These are phyloP conservation scores for Aspergillus brunneoviolaceus DNA, from an alignment of 2,329 filamentous ascomycete genomes.

Conservation along the genomic window DNA sequence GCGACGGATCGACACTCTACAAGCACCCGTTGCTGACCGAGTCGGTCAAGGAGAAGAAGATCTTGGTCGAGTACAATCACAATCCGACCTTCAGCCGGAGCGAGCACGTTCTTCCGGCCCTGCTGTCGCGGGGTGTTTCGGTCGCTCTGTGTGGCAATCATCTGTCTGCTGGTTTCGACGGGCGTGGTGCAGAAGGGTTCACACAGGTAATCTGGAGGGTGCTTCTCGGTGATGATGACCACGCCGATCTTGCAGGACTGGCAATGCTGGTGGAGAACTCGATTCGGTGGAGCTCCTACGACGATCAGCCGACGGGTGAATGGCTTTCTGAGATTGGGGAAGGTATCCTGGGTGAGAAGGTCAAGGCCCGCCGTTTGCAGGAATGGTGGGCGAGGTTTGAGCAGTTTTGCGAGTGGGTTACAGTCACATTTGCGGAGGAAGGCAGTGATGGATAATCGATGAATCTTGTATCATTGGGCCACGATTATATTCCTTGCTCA, in stretches of 20 bases:
- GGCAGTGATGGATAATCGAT: neutral
- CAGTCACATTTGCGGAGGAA: slow-evolving; percentile 66
- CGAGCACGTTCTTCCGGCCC: slow-evolving; percentile 75
- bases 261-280: slow-evolving; percentile 90
- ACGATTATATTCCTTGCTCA: too few species aligned
- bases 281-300: slow-evolving; percentile 83
- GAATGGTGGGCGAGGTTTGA: slow-evolving; percentile 85
- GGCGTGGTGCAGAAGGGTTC: slow-evolving; percentile 77
- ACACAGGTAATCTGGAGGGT: slow-evolving; percentile 95
- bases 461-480: too few species aligned
- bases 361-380: slow-evolving; percentile 70
- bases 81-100: slow-evolving; percentile 92
- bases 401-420: slow-evolving; percentile 85
- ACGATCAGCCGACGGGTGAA: slow-evolving; percentile 69
- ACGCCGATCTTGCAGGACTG: slow-evolving; percentile 81
- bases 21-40: slow-evolving; percentile 89
- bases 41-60: slow-evolving; percentile 83
- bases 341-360: slow-evolving; percentile 68
- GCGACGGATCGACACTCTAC: slow-evolving; percentile 83
- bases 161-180: slow-evolving; percentile 76
- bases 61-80: slow-evolving; percentile 84
- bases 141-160: slow-evolving; percentile 80
- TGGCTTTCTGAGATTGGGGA: slow-evolving; percentile 74
- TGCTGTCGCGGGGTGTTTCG: slow-evolving; percentile 79
- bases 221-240: slow-evolving; percentile 89